Evolutionary conservation across 108 stramenopile genomes (phyloP), one percentile per base, ranked within the genome.

Genomic region (Conticribra guillardii): DNA sequence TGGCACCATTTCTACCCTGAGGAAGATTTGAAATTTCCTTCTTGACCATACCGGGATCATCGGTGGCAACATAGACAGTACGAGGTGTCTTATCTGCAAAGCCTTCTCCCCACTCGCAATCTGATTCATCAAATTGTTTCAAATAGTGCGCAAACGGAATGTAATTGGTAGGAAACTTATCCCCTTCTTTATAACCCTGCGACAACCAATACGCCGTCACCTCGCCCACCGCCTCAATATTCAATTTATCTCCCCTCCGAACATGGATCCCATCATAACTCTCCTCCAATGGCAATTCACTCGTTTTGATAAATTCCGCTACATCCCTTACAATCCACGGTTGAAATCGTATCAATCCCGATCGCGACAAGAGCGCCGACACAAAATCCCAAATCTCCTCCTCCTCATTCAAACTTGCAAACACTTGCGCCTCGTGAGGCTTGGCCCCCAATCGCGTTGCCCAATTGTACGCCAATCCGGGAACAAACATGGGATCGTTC

Each of bases 1-100:
- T 73, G 15, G 50, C 33, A 0, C 80, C 83, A 4, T 30, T 52
- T 26, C 52, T 71, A 52, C 92, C 91, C 77, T 91, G 87, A 50
- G 87, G 85, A 18, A 93, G 72, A 33, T 80, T 71, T 8, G 55
- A 29, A n/a, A 80, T 60, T 48, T 78, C 76, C 2, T 51, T 50
- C 41, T 46, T 22, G 31, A 78, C 50, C 5, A 21, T 54, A 0
- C 11, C 9, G 9, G 67, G 60, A 46, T 77, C 76, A 53, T 77
- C 68, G 1, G 76, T 77, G 14, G 76, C 76, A 23, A 78, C 37
- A 41, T 66, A 78, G 7, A 78, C 64, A n/a, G n/a, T n/a, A n/a
- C n/a, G n/a, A n/a, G n/a, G n/a, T n/a, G n/a, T n/a, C n/a, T n/a
- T n/a, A n/a, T n/a, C n/a, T n/a, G n/a, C n/a, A n/a, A 3, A 58